A percentile compares a stretch with the other conserved stretches of the same genome.
These are phyloP conservation scores for Daldinia loculata DNA, from an alignment of 495 filamentous ascomycete species.

Conservation along the genomic window DNA sequence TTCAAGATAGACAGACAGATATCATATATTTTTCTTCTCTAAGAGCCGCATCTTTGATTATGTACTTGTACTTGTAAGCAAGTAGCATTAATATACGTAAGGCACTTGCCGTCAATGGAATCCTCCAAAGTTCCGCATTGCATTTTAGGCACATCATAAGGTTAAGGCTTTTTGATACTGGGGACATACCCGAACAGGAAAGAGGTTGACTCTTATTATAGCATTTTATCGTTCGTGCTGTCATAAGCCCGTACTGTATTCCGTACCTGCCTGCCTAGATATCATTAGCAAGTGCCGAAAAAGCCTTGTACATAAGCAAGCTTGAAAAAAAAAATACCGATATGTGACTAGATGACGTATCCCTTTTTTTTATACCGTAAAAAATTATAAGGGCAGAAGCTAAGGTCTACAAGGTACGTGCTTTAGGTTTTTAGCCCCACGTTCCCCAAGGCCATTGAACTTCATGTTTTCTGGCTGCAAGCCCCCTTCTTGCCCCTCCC, in stretches of 20 bases:
- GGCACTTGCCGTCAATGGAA: neutral
- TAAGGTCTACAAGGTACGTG: neutral
- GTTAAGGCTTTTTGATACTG: neutral
- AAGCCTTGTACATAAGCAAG: slow-evolving; percentile 2
- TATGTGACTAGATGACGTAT: slow-evolving; percentile 15
- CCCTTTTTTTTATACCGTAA: neutral
- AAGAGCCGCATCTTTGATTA: slow-evolving; percentile 6
- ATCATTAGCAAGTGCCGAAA: slow-evolving; percentile 9
- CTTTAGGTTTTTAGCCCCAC: slow-evolving; percentile 28
- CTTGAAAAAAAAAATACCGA: neutral
- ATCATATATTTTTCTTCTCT: neutral
- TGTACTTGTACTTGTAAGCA: neutral
- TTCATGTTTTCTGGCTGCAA: slow-evolving; percentile 10
- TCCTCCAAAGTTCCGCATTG: neutral
- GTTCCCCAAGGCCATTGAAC: slow-evolving; percentile 20
- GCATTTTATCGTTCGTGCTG: neutral
- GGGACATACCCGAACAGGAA: neutral
- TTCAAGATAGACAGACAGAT: neutral
- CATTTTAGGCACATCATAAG: neutral
- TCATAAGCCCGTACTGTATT: neutral
- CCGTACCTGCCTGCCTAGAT: neutral
- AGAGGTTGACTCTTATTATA: neutral
- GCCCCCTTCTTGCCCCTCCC: slow-evolving; percentile 15
- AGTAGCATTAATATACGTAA: neutral
- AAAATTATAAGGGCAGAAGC: neutral